Conservation (phyloP, 257 asterid species). For the Handroanthus guayacan region DNA sequence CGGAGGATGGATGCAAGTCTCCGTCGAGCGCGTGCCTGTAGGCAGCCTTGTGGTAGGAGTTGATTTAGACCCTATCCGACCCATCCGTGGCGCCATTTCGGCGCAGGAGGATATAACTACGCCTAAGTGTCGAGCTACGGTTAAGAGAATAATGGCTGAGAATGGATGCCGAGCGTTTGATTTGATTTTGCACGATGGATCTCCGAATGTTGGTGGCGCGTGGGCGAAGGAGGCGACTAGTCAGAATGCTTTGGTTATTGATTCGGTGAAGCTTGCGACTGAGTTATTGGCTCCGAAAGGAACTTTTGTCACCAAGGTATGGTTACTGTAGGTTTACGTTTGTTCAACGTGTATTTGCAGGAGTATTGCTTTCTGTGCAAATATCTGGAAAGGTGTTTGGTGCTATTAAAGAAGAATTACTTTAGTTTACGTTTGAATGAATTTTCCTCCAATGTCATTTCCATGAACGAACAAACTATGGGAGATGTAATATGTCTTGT, state of each 20-base stretch:
- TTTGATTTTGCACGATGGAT: constrained; percentile 87
- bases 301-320: constrained; percentile 85
- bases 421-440: not conserved
- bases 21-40: constrained; percentile 70
- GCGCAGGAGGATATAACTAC: constrained; percentile 84
- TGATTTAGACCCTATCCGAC: constrained; percentile 86
- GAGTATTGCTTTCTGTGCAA: not conserved
- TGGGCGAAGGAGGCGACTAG: constrained; percentile 93
- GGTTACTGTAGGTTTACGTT: not conserved
- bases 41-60: constrained; percentile 89
- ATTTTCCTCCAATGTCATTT: not conserved
- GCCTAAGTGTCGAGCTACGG: constrained; percentile 65
- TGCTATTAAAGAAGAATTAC: not conserved
- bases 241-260: constrained; percentile 91
- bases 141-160: constrained; percentile 81
- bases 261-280: constrained; percentile 85
- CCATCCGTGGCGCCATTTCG: constrained; percentile 82
- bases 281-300: constrained; percentile 90
- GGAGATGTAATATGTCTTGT: not conserved
- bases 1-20: constrained; percentile 98
- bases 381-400: not conserved
- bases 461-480: not conserved
- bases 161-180: constrained; percentile 78
- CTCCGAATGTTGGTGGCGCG: constrained; percentile 95
- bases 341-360: not conserved